Base-by-base conservation (phyloP, 2,329 filamentous ascomycete genomes). In the Penicillium glabrum region DNA sequence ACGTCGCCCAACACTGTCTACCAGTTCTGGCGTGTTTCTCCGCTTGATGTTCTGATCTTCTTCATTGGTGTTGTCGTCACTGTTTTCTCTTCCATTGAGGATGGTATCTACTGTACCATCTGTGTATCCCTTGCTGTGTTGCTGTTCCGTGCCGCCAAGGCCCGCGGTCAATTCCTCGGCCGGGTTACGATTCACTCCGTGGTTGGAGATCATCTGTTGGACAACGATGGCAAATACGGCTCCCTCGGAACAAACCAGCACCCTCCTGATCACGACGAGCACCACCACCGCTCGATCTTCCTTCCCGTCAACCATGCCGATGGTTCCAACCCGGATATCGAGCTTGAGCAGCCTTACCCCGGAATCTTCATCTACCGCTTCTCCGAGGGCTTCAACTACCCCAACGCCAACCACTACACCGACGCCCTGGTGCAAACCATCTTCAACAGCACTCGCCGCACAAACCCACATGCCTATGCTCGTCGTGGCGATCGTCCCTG, bases 331-430 rank as follows among this genome's bases (percentile, higher is more conserved):
- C 93, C 93, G 0, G 82, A 88, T 26, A 82, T 98, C 46, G 83
- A 89, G 11, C 80, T 96, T n/a, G 82, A 90, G 60, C 86, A 86
- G 53, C 93, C 95, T 1, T 91, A 95, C 67, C 93, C 93, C 0
- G 95, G 95, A 51, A 84, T 99, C 63, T 96, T 98, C 76, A 96
- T 98, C 69, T 98, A 96, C 79, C 87, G 93, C 45, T 97, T 96
- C 75, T 87, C 89, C 0, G 93, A 98, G 77, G 91, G 93, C 44
- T 96, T 96, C 82, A 96, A 95, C 76, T 99, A 98, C 69, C 91
- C 93, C 58, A 99, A 96, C 66, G 92, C 92, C 21, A 91, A 91
- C 68, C 88, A 91, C 71, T 92, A 96, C 62, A 85, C 96, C 55
- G 92, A 97, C 68, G 85, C 91, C 68, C 81, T 96, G 50, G 84